Evolutionary conservation across 169 alveolate genomes (phyloP).

Genomic region (Cryptosporidium xiaoi): DNA sequence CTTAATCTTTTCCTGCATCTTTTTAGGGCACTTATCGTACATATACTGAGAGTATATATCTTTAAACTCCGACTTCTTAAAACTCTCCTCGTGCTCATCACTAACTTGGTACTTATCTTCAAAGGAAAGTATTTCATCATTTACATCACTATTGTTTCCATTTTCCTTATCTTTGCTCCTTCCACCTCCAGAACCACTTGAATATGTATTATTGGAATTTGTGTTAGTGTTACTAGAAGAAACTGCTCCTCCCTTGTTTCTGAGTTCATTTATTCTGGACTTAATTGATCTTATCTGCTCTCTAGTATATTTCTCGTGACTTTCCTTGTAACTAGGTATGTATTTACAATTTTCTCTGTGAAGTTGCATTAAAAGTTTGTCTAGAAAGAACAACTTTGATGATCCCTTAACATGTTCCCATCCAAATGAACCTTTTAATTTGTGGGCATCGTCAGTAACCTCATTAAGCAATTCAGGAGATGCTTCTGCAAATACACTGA

Average conservation of each 20-base stretch:
- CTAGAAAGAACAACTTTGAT: conserved; percentile 88
- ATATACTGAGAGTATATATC: conserved; percentile 65
- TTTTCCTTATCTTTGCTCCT: conserved; percentile 2
- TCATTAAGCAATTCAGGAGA: conserved; percentile 57
- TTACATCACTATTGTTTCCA: neutral
- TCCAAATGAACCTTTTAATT: conserved; percentile 80
- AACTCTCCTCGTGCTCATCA: conserved; percentile 56
- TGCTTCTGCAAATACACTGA: conserved; percentile 82
- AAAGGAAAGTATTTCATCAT: conserved; percentile 20
- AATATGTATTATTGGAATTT: neutral
- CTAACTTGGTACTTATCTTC: conserved; percentile 37
- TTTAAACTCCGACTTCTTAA: conserved; percentile 7
- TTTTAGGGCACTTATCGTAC: conserved; percentile 56
- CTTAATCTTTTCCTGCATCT: conserved; percentile 31
- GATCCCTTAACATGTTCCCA: conserved; percentile 86
- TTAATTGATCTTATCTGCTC: conserved; percentile 66
- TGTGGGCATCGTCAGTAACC: conserved; percentile 77
- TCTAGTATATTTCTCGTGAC: conserved; percentile 50
- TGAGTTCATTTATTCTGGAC: conserved; percentile 50
- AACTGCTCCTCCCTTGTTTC: conserved; percentile 39
- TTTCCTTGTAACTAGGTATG: conserved; percentile 82
- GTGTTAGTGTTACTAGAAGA: neutral
- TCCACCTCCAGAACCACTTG: neutral
- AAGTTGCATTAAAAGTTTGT: conserved; percentile 87
- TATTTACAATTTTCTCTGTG: conserved; percentile 85